These are phyloP conservation scores for Apiospora kogelbergensis DNA, from an alignment of 2,329 filamentous ascomycete species.

Conservation along the genomic window DNA sequence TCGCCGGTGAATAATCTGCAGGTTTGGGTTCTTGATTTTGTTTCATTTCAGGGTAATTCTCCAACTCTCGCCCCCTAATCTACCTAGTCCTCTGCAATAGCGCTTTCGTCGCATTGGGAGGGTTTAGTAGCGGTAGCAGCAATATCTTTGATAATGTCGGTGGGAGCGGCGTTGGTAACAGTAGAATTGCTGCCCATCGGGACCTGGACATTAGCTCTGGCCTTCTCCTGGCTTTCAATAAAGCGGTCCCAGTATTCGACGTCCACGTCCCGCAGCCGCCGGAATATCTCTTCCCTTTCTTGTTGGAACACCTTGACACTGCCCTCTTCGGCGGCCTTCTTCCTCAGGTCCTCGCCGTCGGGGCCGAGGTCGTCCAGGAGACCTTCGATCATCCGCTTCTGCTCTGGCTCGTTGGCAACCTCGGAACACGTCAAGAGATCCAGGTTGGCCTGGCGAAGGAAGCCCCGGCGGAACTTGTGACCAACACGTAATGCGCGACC, in stretches of 20 bases:
- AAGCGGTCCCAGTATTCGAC: slow-evolving; percentile 66
- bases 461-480: slow-evolving; percentile 55
- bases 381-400: slow-evolving; percentile 54
- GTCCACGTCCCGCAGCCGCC: slow-evolving; percentile 57
- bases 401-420: slow-evolving; percentile 50
- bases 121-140: slow-evolving; percentile 14
- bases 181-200: slow-evolving; percentile 19
- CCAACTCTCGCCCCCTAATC: neutral
- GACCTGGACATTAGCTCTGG: slow-evolving; percentile 50
- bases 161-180: slow-evolving; percentile 11
- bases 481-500: slow-evolving; percentile 55
- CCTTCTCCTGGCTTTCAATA: slow-evolving; percentile 61
- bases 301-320: slow-evolving; percentile 62
- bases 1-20: neutral
- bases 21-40: neutral
- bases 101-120: slow-evolving; percentile 38
- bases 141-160: slow-evolving; percentile 17
- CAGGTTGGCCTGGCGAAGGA: slow-evolving; percentile 52
- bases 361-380: slow-evolving; percentile 65
- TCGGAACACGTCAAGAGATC: slow-evolving; percentile 46
- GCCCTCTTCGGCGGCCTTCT: slow-evolving; percentile 56
- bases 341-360: slow-evolving; percentile 57
- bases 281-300: slow-evolving; percentile 50
- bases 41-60: neutral
- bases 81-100: slow-evolving; percentile 43